Percentiles rank a stretch among this genome's conserved stretches.
These are phyloP conservation scores for Inonotus hispidus DNA, from an alignment of 1,284 basidiomycete genomes.

Conservation along the genomic window DNA sequence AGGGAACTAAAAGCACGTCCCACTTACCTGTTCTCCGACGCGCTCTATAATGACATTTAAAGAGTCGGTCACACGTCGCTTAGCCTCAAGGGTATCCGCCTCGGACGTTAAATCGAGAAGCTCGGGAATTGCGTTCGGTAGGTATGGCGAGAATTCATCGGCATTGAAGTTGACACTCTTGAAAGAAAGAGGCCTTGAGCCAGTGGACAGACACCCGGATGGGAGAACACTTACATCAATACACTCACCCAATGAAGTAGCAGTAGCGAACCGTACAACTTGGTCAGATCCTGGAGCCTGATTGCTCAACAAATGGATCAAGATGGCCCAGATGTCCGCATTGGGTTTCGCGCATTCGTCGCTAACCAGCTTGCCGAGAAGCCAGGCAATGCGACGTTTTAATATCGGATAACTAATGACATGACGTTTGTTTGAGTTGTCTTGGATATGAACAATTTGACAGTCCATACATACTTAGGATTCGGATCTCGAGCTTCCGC, in stretches of 20 bases:
- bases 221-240: conserved; percentile 60
- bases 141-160: conserved; percentile 52
- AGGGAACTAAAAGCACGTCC: not conserved
- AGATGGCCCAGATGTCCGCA: conserved; percentile 73
- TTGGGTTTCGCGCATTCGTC: conserved; percentile 59
- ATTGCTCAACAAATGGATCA: conserved; percentile 69
- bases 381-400: conserved; percentile 86
- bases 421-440: not conserved
- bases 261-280: conserved; percentile 80
- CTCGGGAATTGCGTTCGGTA: conserved; percentile 53
- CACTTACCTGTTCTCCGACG: conserved; percentile 51
- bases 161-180: conserved; percentile 58
- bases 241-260: conserved; percentile 69
- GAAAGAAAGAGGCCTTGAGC: conserved; percentile 14
- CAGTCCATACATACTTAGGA: conserved; percentile 40
- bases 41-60: conserved; percentile 73
- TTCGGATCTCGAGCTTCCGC: conserved; percentile 53
- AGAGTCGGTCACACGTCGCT: conserved; percentile 64
- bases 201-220: not conserved
- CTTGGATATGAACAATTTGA: not conserved
- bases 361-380: conserved; percentile 80
- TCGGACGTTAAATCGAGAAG: conserved; percentile 69
- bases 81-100: conserved; percentile 73
- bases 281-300: conserved; percentile 66
- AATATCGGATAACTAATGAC: conserved; percentile 71